These are phyloP conservation scores for Hypoxylon lienhwacheense DNA, from an alignment of 495 filamentous ascomycete genomes.

Conservation along the genomic window DNA sequence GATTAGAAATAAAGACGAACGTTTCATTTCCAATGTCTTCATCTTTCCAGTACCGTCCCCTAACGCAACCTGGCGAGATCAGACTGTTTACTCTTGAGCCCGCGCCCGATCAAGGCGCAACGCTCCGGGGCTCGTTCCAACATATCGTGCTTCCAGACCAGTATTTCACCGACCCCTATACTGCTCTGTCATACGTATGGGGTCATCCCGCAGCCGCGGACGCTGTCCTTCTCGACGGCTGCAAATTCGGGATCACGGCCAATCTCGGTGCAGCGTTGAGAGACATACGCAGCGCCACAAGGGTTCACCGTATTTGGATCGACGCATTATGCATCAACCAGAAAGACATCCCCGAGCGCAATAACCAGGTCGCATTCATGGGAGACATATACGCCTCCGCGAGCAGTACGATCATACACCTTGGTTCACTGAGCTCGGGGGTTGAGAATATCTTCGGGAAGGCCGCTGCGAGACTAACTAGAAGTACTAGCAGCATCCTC, in stretches of 20 bases:
- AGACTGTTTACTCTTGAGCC: slow-evolving; percentile 26
- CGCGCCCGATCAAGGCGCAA: neutral
- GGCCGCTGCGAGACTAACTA: neutral
- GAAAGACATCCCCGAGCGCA: slow-evolving; percentile 16
- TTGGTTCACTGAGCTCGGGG: neutral
- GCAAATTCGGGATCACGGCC: slow-evolving; percentile 7
- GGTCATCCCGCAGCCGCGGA: slow-evolving; percentile 7
- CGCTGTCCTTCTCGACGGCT: slow-evolving; percentile 5
- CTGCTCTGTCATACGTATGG: slow-evolving; percentile 41
- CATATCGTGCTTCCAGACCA: slow-evolving; percentile 25
- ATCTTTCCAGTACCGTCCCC: neutral
- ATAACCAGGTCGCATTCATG: slow-evolving; percentile 31
- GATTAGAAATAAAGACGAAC: neutral
- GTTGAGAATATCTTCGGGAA: neutral
- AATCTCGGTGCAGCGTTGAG: slow-evolving; percentile 20
- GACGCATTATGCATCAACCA: slow-evolving; percentile 38
- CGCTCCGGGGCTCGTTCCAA: slow-evolving; percentile 24
- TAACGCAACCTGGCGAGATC: neutral
- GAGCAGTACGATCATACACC: neutral
- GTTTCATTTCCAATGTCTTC: neutral
- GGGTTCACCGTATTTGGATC: slow-evolving; percentile 3
- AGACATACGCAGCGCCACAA: slow-evolving; percentile 12
- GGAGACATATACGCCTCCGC: slow-evolving; percentile 15
- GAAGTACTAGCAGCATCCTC: neutral
- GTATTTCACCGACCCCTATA: slow-evolving; percentile 33